Conservation (phyloP, 2,329 filamentous ascomycete species). For the Cadophora sp. region DNA sequence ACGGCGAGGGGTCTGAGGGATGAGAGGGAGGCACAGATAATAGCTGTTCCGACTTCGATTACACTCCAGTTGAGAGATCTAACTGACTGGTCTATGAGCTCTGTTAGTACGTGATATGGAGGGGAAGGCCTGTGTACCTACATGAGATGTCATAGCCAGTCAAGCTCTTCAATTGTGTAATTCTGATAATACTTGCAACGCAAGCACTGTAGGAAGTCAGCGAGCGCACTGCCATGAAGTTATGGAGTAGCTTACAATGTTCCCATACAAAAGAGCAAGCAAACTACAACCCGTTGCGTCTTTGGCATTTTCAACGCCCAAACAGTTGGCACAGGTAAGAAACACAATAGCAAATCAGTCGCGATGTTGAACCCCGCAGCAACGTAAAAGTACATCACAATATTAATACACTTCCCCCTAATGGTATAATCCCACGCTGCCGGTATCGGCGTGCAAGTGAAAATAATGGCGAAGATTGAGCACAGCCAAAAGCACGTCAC, state of each 20-base stretch:
- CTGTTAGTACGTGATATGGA: neutral
- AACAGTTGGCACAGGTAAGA: constrained; percentile 29
- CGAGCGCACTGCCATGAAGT: neutral
- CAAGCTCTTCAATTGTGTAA: constrained; percentile 23
- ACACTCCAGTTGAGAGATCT: constrained; percentile 46
- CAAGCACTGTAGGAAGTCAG: constrained; percentile 29
- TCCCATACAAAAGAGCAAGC: constrained; percentile 28
- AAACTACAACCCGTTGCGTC: constrained; percentile 24
- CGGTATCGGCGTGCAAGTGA: constrained; percentile 29
- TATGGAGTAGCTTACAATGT: constrained; percentile 26
- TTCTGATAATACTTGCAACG: constrained; percentile 29
- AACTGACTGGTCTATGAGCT: constrained; percentile 34
- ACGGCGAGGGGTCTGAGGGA: constrained; percentile 49
- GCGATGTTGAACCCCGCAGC: constrained; percentile 27
- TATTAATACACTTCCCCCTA: constrained; percentile 20
- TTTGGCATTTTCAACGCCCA: constrained; percentile 31
- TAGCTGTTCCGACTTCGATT: constrained; percentile 47
- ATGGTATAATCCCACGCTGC: constrained; percentile 29
- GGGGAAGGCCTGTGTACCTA: constrained; percentile 3
- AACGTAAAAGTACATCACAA: constrained; percentile 32
- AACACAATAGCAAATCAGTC: constrained; percentile 29
- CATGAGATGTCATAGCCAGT: constrained; percentile 26
- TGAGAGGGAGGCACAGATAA: constrained; percentile 51
- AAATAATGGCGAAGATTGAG: constrained; percentile 32
- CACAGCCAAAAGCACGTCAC: constrained; percentile 26